These are phyloP conservation scores for Daldinia childiae DNA, from an alignment of 495 filamentous ascomycete genomes.

Conservation along the genomic window DNA sequence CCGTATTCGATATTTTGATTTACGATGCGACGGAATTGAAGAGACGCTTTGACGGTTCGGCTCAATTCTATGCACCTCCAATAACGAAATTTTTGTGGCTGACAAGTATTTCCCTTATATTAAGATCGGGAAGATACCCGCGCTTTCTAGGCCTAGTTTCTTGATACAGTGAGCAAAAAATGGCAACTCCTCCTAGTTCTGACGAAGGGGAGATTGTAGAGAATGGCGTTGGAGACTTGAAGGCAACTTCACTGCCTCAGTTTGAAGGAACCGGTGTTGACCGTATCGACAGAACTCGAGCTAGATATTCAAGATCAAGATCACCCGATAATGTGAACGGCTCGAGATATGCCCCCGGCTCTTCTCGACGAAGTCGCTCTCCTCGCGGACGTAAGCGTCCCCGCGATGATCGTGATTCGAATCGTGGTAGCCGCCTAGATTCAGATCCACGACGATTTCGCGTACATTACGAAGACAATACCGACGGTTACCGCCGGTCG, in stretches of 20 bases:
- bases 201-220: constrained; percentile 92
- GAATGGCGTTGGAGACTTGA: constrained; percentile 67
- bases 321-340: constrained; percentile 76
- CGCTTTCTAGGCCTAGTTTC: constrained; percentile 42
- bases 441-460: constrained; percentile 67
- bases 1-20: constrained; percentile 21
- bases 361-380: constrained; percentile 56
- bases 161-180: constrained; percentile 51
- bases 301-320: constrained; percentile 75
- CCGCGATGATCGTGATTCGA: constrained; percentile 69
- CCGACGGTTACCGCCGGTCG: constrained; percentile 57
- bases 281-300: constrained; percentile 73
- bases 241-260: constrained; percentile 66
- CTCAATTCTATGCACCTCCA: constrained; percentile 54
- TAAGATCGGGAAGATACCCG: constrained; percentile 39
- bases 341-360: constrained; percentile 75
- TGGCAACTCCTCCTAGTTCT: constrained; percentile 65
- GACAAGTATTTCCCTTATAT: constrained; percentile 39
- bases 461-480: constrained; percentile 66
- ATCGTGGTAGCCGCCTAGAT: constrained; percentile 57
- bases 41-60: constrained; percentile 56
- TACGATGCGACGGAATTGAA: constrained; percentile 47
- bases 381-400: constrained; percentile 73
- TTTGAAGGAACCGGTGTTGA: constrained; percentile 68
- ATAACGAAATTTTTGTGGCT: constrained; percentile 36